These are phyloP conservation scores for Aureobasidium mangrovei DNA, from an alignment of 2,329 filamentous ascomycete genomes.

Conservation along the genomic window DNA sequence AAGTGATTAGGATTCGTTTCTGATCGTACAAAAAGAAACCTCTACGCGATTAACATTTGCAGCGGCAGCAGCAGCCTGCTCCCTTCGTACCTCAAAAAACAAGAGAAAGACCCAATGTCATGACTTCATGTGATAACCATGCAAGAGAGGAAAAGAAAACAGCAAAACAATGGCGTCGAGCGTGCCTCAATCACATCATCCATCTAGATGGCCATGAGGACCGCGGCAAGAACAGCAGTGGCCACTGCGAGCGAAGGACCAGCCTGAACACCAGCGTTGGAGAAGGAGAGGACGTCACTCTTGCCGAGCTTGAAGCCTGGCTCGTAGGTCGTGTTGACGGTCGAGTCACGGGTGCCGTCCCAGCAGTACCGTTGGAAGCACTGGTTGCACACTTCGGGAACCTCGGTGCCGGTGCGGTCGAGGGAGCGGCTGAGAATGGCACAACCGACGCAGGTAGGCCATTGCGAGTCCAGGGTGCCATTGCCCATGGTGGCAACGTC, in stretches of 20 bases:
- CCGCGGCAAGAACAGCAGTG: neutral
- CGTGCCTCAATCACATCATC: neutral
- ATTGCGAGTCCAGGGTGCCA: slow-evolving; percentile 61
- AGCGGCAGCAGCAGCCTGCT: too few species aligned
- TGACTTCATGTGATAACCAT: neutral
- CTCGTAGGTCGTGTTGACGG: slow-evolving; percentile 18
- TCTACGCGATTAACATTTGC: too few species aligned
- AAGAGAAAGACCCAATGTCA: too few species aligned
- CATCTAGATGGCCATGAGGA: slow-evolving; percentile 3
- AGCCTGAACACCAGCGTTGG: neutral
- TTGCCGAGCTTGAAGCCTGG: slow-evolving; percentile 11
- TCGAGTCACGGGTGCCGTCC: slow-evolving; percentile 60
- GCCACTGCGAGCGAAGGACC: slow-evolving; percentile 1
- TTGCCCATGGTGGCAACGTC: slow-evolving; percentile 78
- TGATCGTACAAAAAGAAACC: too few species aligned
- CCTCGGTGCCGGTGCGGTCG: slow-evolving; percentile 55
- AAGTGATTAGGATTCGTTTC: too few species aligned
- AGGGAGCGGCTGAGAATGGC: slow-evolving; percentile 73
- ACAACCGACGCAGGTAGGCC: slow-evolving; percentile 80
- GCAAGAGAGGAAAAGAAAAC: neutral
- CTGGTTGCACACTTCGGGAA: slow-evolving; percentile 61
- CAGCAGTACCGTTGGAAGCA: slow-evolving; percentile 88
- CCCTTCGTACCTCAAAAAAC: too few species aligned
- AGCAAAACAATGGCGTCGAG: neutral
- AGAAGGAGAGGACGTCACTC: slow-evolving; percentile 5